Evolutionary conservation across 2,329 filamentous ascomycete genomes (phyloP).

Genomic region (Basipetospora chlamydospora): DNA sequence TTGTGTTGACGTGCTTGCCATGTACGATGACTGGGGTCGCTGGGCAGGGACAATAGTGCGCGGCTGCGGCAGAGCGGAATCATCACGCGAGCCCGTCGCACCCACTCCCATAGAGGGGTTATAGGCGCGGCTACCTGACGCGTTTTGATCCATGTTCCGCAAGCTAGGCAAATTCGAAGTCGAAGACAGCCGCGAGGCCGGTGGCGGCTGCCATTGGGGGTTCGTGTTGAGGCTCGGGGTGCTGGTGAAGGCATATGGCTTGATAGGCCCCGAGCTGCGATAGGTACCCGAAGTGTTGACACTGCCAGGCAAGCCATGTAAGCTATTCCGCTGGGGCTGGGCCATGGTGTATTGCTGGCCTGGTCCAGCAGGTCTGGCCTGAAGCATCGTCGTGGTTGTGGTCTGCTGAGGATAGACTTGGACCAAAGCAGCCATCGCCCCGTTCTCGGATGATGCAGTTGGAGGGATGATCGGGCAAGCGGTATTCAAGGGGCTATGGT

Average conservation of each 20-base stretch:
- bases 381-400: slow-evolving; percentile 59
- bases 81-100: slow-evolving; percentile 33
- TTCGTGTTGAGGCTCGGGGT: slow-evolving; percentile 49
- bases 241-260: slow-evolving; percentile 63
- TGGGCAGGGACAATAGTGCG: slow-evolving; percentile 24
- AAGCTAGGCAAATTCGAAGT: slow-evolving; percentile 26
- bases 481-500: no score
- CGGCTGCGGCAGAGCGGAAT: slow-evolving; percentile 29
- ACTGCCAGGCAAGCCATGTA: slow-evolving; percentile 32
- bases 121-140: slow-evolving; percentile 19
- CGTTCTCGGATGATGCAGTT: neutral
- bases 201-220: slow-evolving; percentile 35
- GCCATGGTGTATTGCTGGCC: slow-evolving; percentile 33
- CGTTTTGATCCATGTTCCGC: neutral
- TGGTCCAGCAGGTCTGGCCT: slow-evolving; percentile 53
- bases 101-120: slow-evolving; percentile 21
- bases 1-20: slow-evolving; percentile 24
- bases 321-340: slow-evolving; percentile 32
- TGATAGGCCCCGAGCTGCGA: slow-evolving; percentile 42
- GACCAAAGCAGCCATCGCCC: slow-evolving; percentile 65
- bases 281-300: neutral
- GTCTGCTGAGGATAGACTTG: slow-evolving; percentile 68
- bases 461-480: neutral
- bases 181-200: slow-evolving; percentile 32
- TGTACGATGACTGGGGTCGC: slow-evolving; percentile 27